Base-by-base conservation (phyloP, 805 yeast genomes). In the Zygosaccharomyces gambellarensis region DNA sequence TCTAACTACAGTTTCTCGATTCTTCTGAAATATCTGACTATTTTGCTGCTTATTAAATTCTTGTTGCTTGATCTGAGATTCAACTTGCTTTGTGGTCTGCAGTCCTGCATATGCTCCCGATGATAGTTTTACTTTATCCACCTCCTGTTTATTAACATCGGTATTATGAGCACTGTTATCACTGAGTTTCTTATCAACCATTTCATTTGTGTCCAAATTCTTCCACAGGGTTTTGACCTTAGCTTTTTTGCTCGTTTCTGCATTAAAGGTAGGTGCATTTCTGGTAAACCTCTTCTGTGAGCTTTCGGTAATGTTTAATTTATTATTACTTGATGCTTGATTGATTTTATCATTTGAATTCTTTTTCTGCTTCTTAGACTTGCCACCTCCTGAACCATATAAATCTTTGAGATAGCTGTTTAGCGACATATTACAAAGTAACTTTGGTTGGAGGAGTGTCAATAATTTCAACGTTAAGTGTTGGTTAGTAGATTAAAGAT, bases 1-100 rank as follows among this genome's bases (percentile, higher is more conserved):
- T 71, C 94, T 76, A 57, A 76, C 78, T 0, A 80, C 70, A 0
- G 85, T 81, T 36, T 67, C 43, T 7, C 55, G 50, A 7, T 41
- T 47, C 12, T 14, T 39, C 7, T 39, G 34, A 5, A 51, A 57
- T 50, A 40, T 44, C 7, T 17, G 23, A 1, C 45, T 36, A 8
- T 51, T 56, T 50, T 44, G 44, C 31, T 50, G 47, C 25, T 62
- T 68, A 14, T 43, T 48, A 12, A 50, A 53, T 32, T 63, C 68
- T 44, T 72, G 72, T 1, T 45, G 59, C 32, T 63, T 64, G 3
- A 71, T 60, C 41, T 74, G 75, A 6, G 53, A 54, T 17, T 69
- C 68, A 6, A 77, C 71, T 44, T 74, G 68, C 4, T 65, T 73
- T 3, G 73, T 77, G 0, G 80, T 72, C 52, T 77, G 80, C 17